Percentiles rank a stretch among this genome's conserved stretches.
Evolutionary conservation across 495 filamentous ascomycete species (phyloP).

Genomic region (Lepraria neglecta): DNA sequence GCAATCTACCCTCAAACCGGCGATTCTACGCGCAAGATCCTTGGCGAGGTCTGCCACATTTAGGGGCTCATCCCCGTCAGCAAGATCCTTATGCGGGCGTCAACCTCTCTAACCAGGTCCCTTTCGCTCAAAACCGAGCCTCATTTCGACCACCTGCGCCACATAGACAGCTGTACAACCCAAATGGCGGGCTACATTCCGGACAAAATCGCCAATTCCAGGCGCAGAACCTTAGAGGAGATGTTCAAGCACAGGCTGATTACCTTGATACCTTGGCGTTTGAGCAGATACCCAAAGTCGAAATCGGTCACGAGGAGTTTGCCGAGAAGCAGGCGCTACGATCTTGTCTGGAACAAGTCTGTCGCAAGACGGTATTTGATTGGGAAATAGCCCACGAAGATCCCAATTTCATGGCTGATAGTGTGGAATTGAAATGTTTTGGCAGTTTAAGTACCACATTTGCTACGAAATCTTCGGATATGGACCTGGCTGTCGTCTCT

Average conservation of each 20-base stretch:
- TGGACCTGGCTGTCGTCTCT: constrained; percentile 66
- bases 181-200: constrained; percentile 7
- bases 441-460: constrained; percentile 70
- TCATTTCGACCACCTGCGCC: constrained; percentile 22
- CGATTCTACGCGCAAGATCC: neutral
- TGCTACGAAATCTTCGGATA: constrained; percentile 64
- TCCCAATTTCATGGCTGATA: constrained; percentile 41
- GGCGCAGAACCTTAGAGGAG: constrained; percentile 17
- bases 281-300: constrained; percentile 37
- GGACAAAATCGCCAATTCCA: neutral
- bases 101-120: neutral
- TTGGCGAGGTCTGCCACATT: neutral
- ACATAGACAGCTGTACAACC: constrained; percentile 33
- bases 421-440: constrained; percentile 59
- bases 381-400: constrained; percentile 39
- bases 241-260: constrained; percentile 38
- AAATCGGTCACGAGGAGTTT: constrained; percentile 49
- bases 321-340: constrained; percentile 59
- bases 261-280: constrained; percentile 43
- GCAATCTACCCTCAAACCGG: neutral
- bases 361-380: constrained; percentile 45
- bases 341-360: constrained; percentile 48
- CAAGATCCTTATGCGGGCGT: neutral
- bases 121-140: neutral
- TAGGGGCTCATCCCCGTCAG: neutral